phyloP scores from a whole-genome alignment of 1,284 basidiomycete species.

The Peniophora sp. region DNA sequence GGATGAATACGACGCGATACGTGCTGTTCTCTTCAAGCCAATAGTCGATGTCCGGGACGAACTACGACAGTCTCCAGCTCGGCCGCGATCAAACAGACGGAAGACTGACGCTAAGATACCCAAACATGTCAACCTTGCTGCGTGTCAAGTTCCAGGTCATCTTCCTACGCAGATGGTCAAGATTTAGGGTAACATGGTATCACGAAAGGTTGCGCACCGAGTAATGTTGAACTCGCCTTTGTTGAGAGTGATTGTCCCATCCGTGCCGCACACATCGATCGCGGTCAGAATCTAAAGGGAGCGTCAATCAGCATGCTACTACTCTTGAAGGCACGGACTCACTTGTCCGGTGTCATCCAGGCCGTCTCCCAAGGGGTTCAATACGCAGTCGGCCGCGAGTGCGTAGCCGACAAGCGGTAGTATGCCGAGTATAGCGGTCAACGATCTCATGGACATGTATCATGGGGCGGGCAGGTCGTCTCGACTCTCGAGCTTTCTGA shows the following conservation, averaged over 20 bases:
- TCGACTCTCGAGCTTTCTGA: too few relatives aligned
- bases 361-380: slow-evolving; percentile 31
- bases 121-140: slow-evolving; percentile 45
- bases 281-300: slow-evolving; percentile 37
- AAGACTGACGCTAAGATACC: slow-evolving; percentile 37
- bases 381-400: slow-evolving; percentile 17
- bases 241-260: slow-evolving; percentile 38
- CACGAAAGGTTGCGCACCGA: slow-evolving; percentile 1
- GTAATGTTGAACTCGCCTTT: slow-evolving; percentile 44
- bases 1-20: slow-evolving; percentile 55
- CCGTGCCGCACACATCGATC: slow-evolving; percentile 43
- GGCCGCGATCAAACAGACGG: too few relatives aligned
- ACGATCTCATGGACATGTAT: too few relatives aligned
- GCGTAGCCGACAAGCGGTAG: too few relatives aligned
- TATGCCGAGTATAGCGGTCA: too few relatives aligned
- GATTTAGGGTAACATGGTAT: too few relatives aligned
- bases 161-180: slow-evolving; percentile 27
- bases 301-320: neutral
- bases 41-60: slow-evolving; percentile 48
- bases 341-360: slow-evolving; percentile 36
- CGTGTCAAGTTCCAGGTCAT: slow-evolving; percentile 53
- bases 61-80: slow-evolving; percentile 23
- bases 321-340: neutral
- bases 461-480: too few relatives aligned
- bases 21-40: slow-evolving; percentile 53